These are phyloP conservation scores for Alloascoidea hylecoeti DNA, from an alignment of 805 yeast genomes.

Conservation along the genomic window DNA sequence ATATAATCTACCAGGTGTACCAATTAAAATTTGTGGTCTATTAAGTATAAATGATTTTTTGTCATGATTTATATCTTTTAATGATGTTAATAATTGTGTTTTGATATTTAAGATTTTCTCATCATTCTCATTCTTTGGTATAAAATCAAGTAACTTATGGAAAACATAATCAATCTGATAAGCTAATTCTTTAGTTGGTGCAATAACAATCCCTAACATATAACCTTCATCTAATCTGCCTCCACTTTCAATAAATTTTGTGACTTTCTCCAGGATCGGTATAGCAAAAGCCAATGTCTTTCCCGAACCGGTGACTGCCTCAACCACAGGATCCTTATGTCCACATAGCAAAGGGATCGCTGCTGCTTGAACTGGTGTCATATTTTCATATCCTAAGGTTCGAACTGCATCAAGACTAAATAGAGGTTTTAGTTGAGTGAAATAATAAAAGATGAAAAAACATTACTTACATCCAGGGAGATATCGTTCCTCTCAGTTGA, in stretches of 20 bases:
- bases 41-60: slow-evolving; percentile 35
- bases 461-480: slow-evolving; percentile 44
- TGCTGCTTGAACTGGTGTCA: slow-evolving; percentile 98
- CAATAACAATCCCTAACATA: slow-evolving; percentile 42
- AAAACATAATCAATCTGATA: slow-evolving; percentile 51
- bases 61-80: slow-evolving; percentile 57
- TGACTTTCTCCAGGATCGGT: slow-evolving; percentile 54
- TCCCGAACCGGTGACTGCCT: slow-evolving; percentile 98
- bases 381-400: slow-evolving; percentile 60
- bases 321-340: slow-evolving; percentile 91
- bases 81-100: slow-evolving; percentile 50
- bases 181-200: slow-evolving; percentile 51
- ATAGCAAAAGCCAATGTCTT: slow-evolving; percentile 84
- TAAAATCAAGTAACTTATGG: slow-evolving; percentile 35
- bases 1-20: slow-evolving; percentile 82
- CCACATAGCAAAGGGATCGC: slow-evolving; percentile 74
- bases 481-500: slow-evolving; percentile 32
- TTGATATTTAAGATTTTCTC: slow-evolving; percentile 17
- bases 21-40: slow-evolving; percentile 67
- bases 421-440: too few species aligned
- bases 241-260: slow-evolving; percentile 23
- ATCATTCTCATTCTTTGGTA: slow-evolving; percentile 6
- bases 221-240: neutral
- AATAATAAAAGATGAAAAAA: slow-evolving; percentile 3
- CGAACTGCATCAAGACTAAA: slow-evolving; percentile 37